Evolutionary conservation across 1,284 basidiomycete species (phyloP), one percentile per base, ranked within the genome.

Genomic region (Pholiota adiposa): DNA sequence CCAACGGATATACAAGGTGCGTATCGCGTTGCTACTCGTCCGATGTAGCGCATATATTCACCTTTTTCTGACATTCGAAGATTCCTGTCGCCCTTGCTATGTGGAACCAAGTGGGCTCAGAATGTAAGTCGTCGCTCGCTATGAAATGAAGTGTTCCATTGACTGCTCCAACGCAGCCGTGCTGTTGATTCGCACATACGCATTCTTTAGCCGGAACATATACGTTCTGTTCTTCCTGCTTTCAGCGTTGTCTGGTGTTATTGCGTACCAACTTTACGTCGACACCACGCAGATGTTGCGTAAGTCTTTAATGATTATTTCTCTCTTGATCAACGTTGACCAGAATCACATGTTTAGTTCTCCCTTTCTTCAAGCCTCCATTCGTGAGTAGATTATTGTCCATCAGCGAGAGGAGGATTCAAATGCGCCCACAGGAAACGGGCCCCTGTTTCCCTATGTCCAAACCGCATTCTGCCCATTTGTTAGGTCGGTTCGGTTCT

Each of bases 41-140:
- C 19, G 11, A 36, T 4, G 23, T 29, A 25, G 50, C 49, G 34
- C 53, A 51, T 36, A 56, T 61, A 55, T 62, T 56, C 23, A 56
- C 41, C 31, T 31, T 48, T 50, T 33, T 48, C 9, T 8, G 44
- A 18, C 54, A 50, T 40, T 58, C 54, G 6, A 33, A 91, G 89
- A 84, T 90, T 54, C 89, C 89, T 3, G 89, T 92, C 50, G 85
- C 85, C 9, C 79, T 92, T 51, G 89, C 89, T 27, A 88, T 91
- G 84, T 92, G 90, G 89, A 92, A 92, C 67, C 90, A 92, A 81
- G 88, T 90, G 56, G 86, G 87, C 46, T 89, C 90, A 46, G 88
- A 92, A 77, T 84, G 87, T 87, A 65, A 54, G 79, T 73, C 48
- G 23, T 5, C 36, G 14, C 41, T 38, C 21, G 23, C 9, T 2